phyloP scores from a whole-genome alignment of 2,329 filamentous ascomycete species.

The Fusarium tuaranense region DNA sequence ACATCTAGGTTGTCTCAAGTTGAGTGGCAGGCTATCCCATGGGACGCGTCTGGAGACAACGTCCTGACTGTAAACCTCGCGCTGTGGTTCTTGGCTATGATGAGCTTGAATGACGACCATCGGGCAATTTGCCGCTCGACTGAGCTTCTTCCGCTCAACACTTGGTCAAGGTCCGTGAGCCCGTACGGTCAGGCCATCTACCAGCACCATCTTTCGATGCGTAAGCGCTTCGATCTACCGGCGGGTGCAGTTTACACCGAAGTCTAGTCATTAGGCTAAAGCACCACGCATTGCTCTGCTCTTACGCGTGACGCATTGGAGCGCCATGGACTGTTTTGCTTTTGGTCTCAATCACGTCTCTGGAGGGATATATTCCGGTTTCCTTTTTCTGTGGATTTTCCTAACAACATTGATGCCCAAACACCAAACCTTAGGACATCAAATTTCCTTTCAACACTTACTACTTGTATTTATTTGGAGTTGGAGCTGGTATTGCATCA shows the following conservation, averaged over 20 bases:
- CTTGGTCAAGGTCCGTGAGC: neutral
- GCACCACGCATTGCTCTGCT: neutral
- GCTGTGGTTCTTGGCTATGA: slow-evolving; percentile 10
- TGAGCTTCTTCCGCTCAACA: neutral
- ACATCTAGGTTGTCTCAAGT: neutral
- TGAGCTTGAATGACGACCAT: neutral
- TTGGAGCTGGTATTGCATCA: neutral
- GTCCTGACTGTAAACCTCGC: neutral
- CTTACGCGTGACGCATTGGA: neutral
- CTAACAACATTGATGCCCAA: neutral
- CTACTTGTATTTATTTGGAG: neutral
- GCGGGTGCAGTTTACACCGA: neutral
- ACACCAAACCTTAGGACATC: neutral
- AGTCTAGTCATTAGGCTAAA: neutral
- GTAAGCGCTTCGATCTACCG: neutral
- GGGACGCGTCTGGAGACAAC: neutral
- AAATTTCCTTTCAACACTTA: neutral
- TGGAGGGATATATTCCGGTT: neutral
- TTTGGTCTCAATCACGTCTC: neutral
- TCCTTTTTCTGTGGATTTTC: neutral
- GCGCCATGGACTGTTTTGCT: neutral
- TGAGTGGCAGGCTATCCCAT: slow-evolving; percentile 6
- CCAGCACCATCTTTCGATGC: neutral
- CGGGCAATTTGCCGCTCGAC: neutral
- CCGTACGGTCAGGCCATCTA: neutral